These are phyloP conservation scores for Neurospora sp. DNA, from an alignment of 2,329 filamentous ascomycete species.

Conservation along the genomic window DNA sequence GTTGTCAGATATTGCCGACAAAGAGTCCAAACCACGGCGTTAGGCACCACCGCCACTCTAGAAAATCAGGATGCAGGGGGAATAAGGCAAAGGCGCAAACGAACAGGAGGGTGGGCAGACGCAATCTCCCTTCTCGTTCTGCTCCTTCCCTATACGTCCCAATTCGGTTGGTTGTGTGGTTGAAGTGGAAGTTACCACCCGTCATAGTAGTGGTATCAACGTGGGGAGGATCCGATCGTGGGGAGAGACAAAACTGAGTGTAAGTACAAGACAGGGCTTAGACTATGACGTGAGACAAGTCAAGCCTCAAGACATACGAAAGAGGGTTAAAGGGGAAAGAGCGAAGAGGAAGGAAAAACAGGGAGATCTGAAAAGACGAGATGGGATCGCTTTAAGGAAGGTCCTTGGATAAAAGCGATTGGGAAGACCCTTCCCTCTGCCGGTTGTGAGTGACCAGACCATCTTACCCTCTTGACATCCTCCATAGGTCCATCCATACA, in stretches of 20 bases:
- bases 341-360: neutral
- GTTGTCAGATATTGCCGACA: neutral
- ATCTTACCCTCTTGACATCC: neutral
- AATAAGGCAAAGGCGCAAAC: neutral
- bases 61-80: neutral
- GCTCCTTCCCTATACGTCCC: neutral
- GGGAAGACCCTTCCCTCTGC: neutral
- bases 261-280: neutral
- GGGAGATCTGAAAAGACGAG: neutral
- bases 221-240: neutral
- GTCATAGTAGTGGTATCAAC: neutral
- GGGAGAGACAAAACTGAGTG: neutral
- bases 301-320: neutral
- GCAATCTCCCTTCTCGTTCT: neutral
- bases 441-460: neutral
- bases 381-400: neutral
- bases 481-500: neutral
- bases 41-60: neutral
- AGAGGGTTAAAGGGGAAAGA: neutral
- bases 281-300: neutral
- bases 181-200: neutral
- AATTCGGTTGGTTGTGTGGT: neutral
- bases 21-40: neutral
- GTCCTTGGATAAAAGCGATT: neutral
- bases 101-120: neutral